A percentile compares a stretch with the other conserved stretches of the same genome.
Evolutionary conservation across 129 eudicot species (phyloP).

Genomic region (Flaveria trinervia): DNA sequence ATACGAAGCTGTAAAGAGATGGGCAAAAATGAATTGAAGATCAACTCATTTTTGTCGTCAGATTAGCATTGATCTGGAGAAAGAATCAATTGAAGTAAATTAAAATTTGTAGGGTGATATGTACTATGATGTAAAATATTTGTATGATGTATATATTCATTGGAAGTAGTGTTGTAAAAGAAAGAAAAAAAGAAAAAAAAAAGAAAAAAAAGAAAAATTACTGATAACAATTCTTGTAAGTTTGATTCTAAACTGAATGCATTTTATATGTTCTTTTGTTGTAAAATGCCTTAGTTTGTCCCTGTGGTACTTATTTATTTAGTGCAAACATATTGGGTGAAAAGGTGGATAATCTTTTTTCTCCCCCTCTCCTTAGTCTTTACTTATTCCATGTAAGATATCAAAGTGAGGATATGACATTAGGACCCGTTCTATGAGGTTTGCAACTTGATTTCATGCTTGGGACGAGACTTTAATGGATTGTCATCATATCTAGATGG

Average conservation of each 20-base stretch:
- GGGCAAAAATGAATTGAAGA: constrained; percentile 19
- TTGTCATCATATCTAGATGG: too few species aligned
- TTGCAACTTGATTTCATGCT: too few species aligned
- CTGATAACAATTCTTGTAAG: constrained; percentile 25
- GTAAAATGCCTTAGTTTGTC: neutral
- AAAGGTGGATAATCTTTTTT: too few species aligned
- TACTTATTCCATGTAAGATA: too few species aligned
- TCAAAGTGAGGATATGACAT: too few species aligned
- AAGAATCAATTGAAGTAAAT: constrained; percentile 5
- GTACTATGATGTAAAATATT: constrained; percentile 27
- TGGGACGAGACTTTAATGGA: too few species aligned
- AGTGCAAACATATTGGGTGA: too few species aligned
- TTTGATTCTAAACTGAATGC: neutral
- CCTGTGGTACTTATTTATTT: too few species aligned
- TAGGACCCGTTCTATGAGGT: too few species aligned
- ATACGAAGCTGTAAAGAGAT: constrained; percentile 25
- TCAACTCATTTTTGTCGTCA: neutral
- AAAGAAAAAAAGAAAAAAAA: neutral
- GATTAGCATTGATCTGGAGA: constrained; percentile 33
- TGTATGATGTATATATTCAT: constrained; percentile 30
- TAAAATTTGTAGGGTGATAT: constrained; percentile 39
- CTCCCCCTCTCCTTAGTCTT: too few species aligned
- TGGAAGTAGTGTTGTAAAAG: constrained; percentile 29
- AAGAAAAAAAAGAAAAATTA: constrained; percentile 10
- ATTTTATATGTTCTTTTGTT: neutral